Evolutionary conservation across 2,329 filamentous ascomycete species (phyloP).

Genomic region (Leptographium radiaticola): DNA sequence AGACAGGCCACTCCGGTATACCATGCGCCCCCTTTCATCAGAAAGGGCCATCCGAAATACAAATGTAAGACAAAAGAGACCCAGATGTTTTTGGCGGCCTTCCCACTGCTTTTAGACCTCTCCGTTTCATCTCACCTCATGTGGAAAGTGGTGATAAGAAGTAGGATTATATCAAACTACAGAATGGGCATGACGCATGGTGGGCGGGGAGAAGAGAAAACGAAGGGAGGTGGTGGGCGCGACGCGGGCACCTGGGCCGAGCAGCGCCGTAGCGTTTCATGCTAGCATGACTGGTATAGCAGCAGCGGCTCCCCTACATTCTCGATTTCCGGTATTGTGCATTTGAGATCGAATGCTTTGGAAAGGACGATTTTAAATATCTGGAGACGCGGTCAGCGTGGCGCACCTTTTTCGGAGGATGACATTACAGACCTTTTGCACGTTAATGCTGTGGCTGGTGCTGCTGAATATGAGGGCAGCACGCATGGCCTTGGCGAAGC

Average conservation of each 20-base stretch:
- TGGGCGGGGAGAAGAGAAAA: not conserved
- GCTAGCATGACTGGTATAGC: slow-evolving; percentile 60
- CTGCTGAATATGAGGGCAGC: slow-evolving; percentile 96
- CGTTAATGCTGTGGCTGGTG: slow-evolving; percentile 98
- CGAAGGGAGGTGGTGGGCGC: not conserved
- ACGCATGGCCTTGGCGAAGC: slow-evolving; percentile 97
- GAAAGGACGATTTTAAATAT: slow-evolving; percentile 99
- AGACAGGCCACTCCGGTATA: slow-evolving; percentile 1
- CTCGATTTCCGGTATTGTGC: slow-evolving; percentile 97
- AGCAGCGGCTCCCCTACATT: slow-evolving; percentile 92
- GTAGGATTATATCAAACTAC: not conserved
- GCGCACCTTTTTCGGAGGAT: not conserved
- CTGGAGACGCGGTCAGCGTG: slow-evolving; percentile 31
- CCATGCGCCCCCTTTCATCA: not conserved
- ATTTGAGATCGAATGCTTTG: slow-evolving; percentile 97
- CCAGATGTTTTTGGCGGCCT: not conserved
- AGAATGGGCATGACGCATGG: not conserved
- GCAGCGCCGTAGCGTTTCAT: not conserved
- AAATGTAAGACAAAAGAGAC: not conserved
- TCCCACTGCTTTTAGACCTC: no score
- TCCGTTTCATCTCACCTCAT: not conserved
- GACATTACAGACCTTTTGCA: slow-evolving; percentile 62
- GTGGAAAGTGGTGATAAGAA: not conserved
- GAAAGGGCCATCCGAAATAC: not conserved
- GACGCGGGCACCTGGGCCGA: not conserved